Evolutionary conservation across 2,329 filamentous ascomycete genomes (phyloP), one percentile per base, ranked within the genome.

Genomic region (Diaporthe batatas): DNA sequence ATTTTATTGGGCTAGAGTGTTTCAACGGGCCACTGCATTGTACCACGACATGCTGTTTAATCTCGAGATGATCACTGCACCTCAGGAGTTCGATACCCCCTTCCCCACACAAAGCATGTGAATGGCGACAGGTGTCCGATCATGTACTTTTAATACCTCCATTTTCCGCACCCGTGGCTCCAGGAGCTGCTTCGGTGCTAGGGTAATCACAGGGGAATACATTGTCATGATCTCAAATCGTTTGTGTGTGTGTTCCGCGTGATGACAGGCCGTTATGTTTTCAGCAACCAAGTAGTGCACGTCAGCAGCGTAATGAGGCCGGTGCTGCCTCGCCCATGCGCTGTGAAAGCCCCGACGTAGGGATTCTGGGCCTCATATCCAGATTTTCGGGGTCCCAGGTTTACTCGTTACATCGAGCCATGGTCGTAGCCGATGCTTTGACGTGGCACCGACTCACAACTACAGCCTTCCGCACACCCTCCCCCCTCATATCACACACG

Each of bases 401-500:
- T n/a, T 25, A 12, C 25, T 36, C 21, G n/a, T 14, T 21, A 6
- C 16, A 18, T 47, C 6, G 16, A 23, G 14, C n/a, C 12, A 6
- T 10, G n/a, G n/a, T 34, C 47, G 18, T 6, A 8, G 29, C 44
- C n/a, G 1, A 12, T 70, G 32, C 39, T 23, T 23, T 39, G 10
- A 6, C 16, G 32, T 11, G 68, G 16, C 34, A 34, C 29, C n/a
- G 21, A 1, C 29, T 14, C 47, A 51, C 2, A 25, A 36, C 12
- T 36, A 1, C n/a, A 34, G 16, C 34, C 44, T n/a, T 18, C 44
- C 67, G 51, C 25, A 62, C 65, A 39, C 53, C 65, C 32, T 54
- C 57, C 14, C 70, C 67, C 47, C 59, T 73, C 68, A 86, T 32
- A 36, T 6, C 12, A 75, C 85, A 82, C n/a, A 25, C 51, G 11